phyloP scores from a whole-genome alignment of 2,329 filamentous ascomycete species.

The Epichloe gansuensis region DNA sequence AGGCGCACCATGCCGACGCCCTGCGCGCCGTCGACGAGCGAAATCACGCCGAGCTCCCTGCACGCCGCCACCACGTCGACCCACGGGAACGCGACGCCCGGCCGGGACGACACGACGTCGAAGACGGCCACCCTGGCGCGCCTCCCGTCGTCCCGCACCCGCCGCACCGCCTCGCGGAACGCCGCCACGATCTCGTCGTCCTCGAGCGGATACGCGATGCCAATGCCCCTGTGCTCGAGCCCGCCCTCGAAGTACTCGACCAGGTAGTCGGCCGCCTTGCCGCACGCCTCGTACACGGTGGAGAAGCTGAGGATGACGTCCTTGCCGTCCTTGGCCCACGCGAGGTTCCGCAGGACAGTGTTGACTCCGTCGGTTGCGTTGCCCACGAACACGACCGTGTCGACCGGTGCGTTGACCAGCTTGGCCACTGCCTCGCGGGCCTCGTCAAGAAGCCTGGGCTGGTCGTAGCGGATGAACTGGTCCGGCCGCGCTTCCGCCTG shows the following conservation, averaged over 20 bases:
- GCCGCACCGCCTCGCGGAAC: conserved; percentile 48
- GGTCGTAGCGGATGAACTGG: conserved; percentile 60
- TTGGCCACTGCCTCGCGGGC: conserved; percentile 56
- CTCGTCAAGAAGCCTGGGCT: conserved; percentile 49
- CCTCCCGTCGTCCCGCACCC: conserved; percentile 42
- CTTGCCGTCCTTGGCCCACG: conserved; percentile 53
- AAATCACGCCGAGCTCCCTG: conserved; percentile 53
- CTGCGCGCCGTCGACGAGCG: conserved; percentile 75
- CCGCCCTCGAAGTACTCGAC: conserved; percentile 47
- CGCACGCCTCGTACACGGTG: conserved; percentile 68
- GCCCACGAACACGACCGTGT: conserved; percentile 62
- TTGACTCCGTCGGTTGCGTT: conserved; percentile 76
- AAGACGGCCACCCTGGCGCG: conserved; percentile 55
- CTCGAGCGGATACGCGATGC: conserved; percentile 54
- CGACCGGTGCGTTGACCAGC: conserved; percentile 51
- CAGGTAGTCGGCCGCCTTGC: conserved; percentile 58
- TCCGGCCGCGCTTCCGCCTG: conserved; percentile 59
- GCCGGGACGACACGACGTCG: conserved; percentile 68
- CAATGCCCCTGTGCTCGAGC: conserved; percentile 40
- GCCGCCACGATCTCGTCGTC: conserved; percentile 52
- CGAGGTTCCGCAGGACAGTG: conserved; percentile 64
- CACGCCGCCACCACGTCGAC: conserved; percentile 54
- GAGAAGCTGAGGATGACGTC: conserved; percentile 73
- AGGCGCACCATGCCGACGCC: conserved; percentile 67
- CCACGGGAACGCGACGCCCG: conserved; percentile 71